Base-by-base conservation (phyloP, 1,139 yeast genomes). In the Nakaseomyces delphensis region DNA sequence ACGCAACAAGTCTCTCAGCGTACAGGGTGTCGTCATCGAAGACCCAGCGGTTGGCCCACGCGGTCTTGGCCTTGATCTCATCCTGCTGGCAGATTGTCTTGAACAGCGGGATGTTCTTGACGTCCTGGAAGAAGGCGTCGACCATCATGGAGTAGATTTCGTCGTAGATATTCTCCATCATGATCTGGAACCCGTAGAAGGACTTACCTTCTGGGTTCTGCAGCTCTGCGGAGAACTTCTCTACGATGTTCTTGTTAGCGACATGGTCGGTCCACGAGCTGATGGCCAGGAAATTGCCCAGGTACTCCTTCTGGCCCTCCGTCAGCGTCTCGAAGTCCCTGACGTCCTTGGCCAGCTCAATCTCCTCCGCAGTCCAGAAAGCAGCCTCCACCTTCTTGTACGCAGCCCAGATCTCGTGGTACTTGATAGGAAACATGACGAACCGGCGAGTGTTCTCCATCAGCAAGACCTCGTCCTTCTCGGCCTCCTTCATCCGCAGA, bases 311-410 rank as follows among this genome's bases (percentile, higher is more conserved):
- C 72, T 91, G 97, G 63, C 87, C 89, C 43, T 84, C 91, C 60
- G 73, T 86, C 68, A 91, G 70, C 67, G 81, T 72, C 61, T 84
- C 86, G 96, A 97, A 89, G 69, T 91, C 97, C 58, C 74, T 75
- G 50, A 74, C 63, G 65, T 91, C 99, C 72, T 91, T 91, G 49
- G 94, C 80, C 55, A 91, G 74, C 66, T 91, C 99, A 55, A 93
- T 87, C 70, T 91, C 99, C 71, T 91, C 99, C 43, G 98, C 96
- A 41, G 98, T 91, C 99, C 99, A 91, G 76, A 91, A 91, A 10
- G 96, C 86, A 20, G 98, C 97, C 72, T 91, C 98, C 36, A 97
- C 96, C 70, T 89, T 87, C 73, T 91, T 91, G 71, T 91, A 91
- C 76, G 94, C 91, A 66, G 89, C 95, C 97, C 98, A 91, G 60